Percentiles rank a stretch among this genome's conserved stretches.
Evolutionary conservation across 805 yeast species (phyloP).

Genomic region (Saccharomyces kudriavzevii): DNA sequence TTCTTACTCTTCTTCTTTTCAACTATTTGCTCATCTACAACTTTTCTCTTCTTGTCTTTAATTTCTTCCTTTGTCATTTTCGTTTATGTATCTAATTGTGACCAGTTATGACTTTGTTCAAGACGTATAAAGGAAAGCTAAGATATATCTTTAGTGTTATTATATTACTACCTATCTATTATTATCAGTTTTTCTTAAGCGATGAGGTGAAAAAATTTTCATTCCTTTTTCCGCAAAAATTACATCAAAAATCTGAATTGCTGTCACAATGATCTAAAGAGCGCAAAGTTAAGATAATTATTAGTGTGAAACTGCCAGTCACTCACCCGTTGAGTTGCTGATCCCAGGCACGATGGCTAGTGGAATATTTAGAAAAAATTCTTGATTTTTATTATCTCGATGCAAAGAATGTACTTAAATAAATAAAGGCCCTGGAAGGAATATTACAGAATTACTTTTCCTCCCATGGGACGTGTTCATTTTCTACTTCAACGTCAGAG

Average conservation of each 20-base stretch:
- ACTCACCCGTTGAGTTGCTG: neutral
- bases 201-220: constrained; percentile 6
- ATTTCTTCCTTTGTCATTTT: constrained; percentile 33
- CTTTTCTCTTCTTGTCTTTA: constrained; percentile 35
- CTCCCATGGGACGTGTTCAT: neutral
- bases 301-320: neutral
- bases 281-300: neutral
- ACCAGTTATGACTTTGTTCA: neutral
- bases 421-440: neutral
- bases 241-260: neutral
- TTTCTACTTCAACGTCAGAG: neutral
- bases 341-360: neutral
- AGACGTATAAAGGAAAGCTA: neutral
- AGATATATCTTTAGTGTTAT: neutral
- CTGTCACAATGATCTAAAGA: neutral
- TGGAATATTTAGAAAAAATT: neutral
- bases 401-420: neutral
- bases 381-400: neutral
- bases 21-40: constrained; percentile 26
- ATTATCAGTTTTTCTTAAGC: neutral
- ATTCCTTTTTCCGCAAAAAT: neutral
- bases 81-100: neutral
- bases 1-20: constrained; percentile 23
- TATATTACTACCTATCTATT: neutral
- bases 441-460: neutral